Base-by-base conservation (phyloP, 371 early-diverging fungal species). In the Zychaea mexicana region DNA sequence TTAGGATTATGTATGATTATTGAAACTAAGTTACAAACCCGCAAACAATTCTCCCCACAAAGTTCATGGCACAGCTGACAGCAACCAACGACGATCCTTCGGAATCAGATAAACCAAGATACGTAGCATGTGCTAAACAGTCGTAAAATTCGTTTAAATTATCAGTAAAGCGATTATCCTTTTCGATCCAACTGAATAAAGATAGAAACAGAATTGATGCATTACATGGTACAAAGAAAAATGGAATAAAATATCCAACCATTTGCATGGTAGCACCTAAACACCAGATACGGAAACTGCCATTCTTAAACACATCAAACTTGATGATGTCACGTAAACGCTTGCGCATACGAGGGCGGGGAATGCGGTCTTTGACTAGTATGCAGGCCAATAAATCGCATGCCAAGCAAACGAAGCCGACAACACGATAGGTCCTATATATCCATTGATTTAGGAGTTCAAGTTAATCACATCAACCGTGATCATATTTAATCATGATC, bases 11-110 rank as follows among this genome's bases (percentile, higher is more conserved):
- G 12, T 33, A 33, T 33, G 33, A n/a, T n/a, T n/a, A n/a, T n/a
- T n/a, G n/a, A n/a, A n/a, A n/a, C n/a, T n/a, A n/a, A n/a, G n/a
- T n/a, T n/a, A n/a, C n/a, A n/a, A n/a, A 60, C 80, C 80, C 47
- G 69, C 73, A 10, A 0, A 72, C 3, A 24, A 88, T 64, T 58
- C 90, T 87, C 8, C 88, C 90, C 27, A 86, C 61, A 22, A 83
- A 85, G 45, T 86, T 88, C 31, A 78, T 72, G 3, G 79, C 86
- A 7, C 86, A 82, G n/a, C 67, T 66, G 3, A 77, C 74, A 26
- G 81, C 69, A 1, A 80, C 66, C 2, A 75, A 32, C 17, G 72
- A 49, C 30, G 77, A 77, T 1, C 81, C 77, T 62, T 80, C 68
- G 0, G 61, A 47, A 2, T 45, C 49, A 28, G 58, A 39, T 24